A percentile compares a stretch with the other conserved stretches of the same genome.
Evolutionary conservation across 805 yeast species (phyloP).

Genomic region (Yarrowia deformans): DNA sequence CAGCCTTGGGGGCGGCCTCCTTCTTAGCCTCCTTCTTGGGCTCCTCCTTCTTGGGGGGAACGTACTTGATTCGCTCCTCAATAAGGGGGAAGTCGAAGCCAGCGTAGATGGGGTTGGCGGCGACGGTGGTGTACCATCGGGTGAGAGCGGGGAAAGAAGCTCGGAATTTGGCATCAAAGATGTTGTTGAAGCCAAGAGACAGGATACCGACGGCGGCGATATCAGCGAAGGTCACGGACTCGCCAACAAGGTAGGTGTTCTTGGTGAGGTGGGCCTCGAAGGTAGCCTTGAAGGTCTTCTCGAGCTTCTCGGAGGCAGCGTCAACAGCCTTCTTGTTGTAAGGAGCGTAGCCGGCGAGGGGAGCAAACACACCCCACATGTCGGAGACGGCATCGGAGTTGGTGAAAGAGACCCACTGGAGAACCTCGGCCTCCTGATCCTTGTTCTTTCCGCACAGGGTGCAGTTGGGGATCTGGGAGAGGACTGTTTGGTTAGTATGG

Average conservation of each 20-base stretch:
- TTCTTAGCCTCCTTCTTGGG: conserved; percentile 55
- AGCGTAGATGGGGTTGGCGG: conserved; percentile 56
- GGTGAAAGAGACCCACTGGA: conserved; percentile 80
- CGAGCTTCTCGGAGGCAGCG: conserved; percentile 53
- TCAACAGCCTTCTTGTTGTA: conserved; percentile 79
- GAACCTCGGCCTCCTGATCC: conserved; percentile 67
- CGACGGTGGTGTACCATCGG: conserved; percentile 75
- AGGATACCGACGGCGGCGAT: conserved; percentile 57
- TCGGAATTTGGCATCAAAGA: conserved; percentile 74
- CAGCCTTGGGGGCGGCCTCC: conserved; percentile 53
- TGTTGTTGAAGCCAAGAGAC: conserved; percentile 61
- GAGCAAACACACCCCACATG: conserved; percentile 60
- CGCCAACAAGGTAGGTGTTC: conserved; percentile 75
- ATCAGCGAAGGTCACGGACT: conserved; percentile 71
- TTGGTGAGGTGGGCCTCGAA: conserved; percentile 52
- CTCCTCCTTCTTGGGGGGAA: conserved; percentile 80
- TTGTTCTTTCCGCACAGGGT: conserved; percentile 69
- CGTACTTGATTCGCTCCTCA: conserved; percentile 70
- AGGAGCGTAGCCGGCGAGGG: conserved; percentile 70
- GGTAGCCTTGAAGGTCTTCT: conserved; percentile 53
- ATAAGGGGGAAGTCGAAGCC: conserved; percentile 62
- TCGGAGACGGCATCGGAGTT: conserved; percentile 68
- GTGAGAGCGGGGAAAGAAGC: conserved; percentile 63
- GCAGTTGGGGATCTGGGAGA: conserved; percentile 44
- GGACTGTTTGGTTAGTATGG: conserved; percentile 39